phyloP scores from a whole-genome alignment of 768 basidiomycete species.

The Gelatoporia subvermispora region DNA sequence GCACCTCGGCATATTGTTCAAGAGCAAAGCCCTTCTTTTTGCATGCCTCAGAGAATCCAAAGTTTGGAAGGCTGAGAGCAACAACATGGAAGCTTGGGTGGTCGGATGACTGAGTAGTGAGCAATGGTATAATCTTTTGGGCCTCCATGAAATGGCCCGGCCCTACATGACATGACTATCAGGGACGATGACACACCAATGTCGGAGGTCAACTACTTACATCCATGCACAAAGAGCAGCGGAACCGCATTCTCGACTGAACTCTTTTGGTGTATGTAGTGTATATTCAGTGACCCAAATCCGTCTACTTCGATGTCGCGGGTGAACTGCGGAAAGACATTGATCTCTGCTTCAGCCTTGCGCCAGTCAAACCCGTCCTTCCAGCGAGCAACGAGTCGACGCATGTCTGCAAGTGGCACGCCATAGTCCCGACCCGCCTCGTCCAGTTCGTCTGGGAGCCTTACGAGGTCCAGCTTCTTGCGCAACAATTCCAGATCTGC shows the following conservation, averaged over 20 bases:
- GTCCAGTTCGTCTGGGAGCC: constrained; percentile 26
- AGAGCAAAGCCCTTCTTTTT: constrained; percentile 45
- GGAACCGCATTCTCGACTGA: constrained; percentile 42
- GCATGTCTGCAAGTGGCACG: constrained; percentile 41
- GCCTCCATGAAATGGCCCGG: constrained; percentile 58
- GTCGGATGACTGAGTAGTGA: constrained; percentile 34
- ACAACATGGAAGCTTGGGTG: constrained; percentile 63
- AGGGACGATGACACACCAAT: background rate
- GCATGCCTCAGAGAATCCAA: constrained; percentile 55
- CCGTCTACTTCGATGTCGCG: constrained; percentile 43
- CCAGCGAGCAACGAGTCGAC: constrained; percentile 47
- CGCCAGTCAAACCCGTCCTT: constrained; percentile 53
- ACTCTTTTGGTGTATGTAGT: constrained; percentile 57
- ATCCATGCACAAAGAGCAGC: constrained; percentile 60
- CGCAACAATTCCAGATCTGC: constrained; percentile 15
- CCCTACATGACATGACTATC: constrained; percentile 34
- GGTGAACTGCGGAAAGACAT: constrained; percentile 54
- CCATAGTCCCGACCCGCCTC: constrained; percentile 25
- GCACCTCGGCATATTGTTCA: constrained; percentile 51
- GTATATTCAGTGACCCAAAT: constrained; percentile 45
- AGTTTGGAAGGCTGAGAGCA: constrained; percentile 53
- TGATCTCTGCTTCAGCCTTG: constrained; percentile 44
- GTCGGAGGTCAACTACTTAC: constrained; percentile 25
- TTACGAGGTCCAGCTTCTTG: constrained; percentile 19
- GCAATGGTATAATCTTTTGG: constrained; percentile 49